Percentiles rank a stretch among this genome's conserved stretches.
Evolutionary conservation across 2,329 filamentous ascomycete species (phyloP).

Genomic region (Bretziella fagacearum): DNA sequence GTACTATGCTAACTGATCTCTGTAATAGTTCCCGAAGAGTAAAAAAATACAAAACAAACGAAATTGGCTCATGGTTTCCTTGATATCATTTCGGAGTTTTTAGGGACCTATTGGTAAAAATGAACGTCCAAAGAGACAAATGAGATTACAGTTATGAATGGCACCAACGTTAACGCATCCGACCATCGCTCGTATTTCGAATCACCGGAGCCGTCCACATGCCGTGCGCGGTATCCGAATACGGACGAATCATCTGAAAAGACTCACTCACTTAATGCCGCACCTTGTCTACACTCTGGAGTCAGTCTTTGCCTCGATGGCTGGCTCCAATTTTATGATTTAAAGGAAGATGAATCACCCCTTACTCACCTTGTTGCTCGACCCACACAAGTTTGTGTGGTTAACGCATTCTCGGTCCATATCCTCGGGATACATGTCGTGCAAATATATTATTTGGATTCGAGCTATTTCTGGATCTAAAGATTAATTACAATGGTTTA

Average conservation of each 20-base stretch:
- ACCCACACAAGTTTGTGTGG: constrained; percentile 18
- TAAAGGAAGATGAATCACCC: constrained; percentile 53
- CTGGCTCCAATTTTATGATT: constrained; percentile 69
- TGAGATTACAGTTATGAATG: constrained; percentile 3
- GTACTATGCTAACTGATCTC: constrained; percentile 17
- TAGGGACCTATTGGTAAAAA: constrained; percentile 20
- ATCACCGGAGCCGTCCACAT: neutral
- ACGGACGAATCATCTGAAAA: no score
- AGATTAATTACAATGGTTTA: no score
- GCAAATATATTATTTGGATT: no score
- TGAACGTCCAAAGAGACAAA: constrained; percentile 6
- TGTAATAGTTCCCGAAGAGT: constrained; percentile 70
- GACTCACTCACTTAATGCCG: constrained; percentile 11
- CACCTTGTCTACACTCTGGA: constrained; percentile 75
- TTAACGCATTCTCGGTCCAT: constrained; percentile 46
- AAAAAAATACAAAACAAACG: constrained; percentile 30
- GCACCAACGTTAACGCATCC: constrained; percentile 1
- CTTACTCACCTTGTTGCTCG: constrained; percentile 45
- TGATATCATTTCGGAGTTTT: constrained; percentile 34
- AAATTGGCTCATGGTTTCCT: constrained; percentile 13
- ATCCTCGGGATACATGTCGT: constrained; percentile 42
- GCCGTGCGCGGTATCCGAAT: no score
- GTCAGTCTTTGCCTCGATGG: constrained; percentile 49
- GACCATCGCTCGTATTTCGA: neutral
- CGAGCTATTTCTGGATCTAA: no score